Evolutionary conservation across 2,329 filamentous ascomycete species (phyloP).

Genomic region (Botrytis cinerea): DNA sequence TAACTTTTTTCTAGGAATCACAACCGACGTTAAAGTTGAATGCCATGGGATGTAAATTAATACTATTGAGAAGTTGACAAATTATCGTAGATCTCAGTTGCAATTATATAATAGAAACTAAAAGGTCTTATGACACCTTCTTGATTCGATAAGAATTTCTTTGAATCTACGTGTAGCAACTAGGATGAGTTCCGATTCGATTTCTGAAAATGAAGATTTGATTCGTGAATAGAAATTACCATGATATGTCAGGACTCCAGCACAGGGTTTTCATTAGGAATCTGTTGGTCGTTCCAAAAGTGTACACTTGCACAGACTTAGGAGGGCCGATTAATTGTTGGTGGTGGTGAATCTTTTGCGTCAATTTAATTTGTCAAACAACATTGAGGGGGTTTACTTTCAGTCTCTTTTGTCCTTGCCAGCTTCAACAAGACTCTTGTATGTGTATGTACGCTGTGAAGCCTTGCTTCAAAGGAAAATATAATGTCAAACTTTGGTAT

Average conservation of each 20-base stretch:
- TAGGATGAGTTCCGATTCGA: background rate
- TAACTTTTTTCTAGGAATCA: background rate
- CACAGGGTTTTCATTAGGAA: background rate
- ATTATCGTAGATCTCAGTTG: background rate
- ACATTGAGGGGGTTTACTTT: background rate
- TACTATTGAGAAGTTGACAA: background rate
- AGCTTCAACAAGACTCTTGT: background rate
- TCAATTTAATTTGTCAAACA: background rate
- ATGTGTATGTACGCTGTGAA: background rate
- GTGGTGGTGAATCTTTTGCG: background rate
- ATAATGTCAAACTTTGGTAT: background rate
- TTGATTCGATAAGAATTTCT: constrained; percentile 1
- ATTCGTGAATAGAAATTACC: constrained; percentile 1
- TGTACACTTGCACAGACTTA: constrained; percentile 12
- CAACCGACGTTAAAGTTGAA: background rate
- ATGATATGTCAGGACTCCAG: background rate
- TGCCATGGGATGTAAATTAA: background rate
- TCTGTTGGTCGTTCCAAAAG: background rate
- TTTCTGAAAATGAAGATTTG: background rate
- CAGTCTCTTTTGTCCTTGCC: background rate
- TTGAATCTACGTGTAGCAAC: background rate
- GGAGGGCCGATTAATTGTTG: constrained; percentile 18
- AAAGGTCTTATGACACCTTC: constrained; percentile 7
- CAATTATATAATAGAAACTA: constrained; percentile 15
- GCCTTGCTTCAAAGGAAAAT: background rate